Evolutionary conservation across 257 asterid genomes (phyloP).

Genomic region (Solanum raphanifolium): DNA sequence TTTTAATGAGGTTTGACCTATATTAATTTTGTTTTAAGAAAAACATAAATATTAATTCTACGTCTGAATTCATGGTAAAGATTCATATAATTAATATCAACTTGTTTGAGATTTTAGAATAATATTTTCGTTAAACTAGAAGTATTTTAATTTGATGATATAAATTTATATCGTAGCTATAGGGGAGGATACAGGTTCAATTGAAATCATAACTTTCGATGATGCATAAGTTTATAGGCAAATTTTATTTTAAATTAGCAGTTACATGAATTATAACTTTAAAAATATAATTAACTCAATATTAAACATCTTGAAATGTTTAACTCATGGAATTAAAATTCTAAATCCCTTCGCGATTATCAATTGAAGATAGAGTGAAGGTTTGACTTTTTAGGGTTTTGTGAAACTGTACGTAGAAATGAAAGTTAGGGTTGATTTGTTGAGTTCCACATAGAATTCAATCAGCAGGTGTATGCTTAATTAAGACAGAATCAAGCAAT

Average conservation of each 20-base stretch:
- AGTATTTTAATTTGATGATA: not conserved
- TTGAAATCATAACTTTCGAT: not conserved
- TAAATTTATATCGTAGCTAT: not conserved
- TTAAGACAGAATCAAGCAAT: not conserved
- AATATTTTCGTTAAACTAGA: not conserved
- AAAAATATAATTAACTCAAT: not conserved
- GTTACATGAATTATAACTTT: not conserved
- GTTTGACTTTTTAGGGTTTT: not conserved
- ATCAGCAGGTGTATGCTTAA: not conserved
- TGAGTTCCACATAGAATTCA: not conserved
- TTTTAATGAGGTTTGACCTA: not conserved
- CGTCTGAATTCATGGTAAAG: not conserved
- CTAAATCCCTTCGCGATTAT: not conserved
- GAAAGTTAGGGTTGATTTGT: not conserved
- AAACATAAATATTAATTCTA: not conserved
- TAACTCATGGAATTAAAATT: not conserved
- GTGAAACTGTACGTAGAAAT: conserved; percentile 16
- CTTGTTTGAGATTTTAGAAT: not conserved
- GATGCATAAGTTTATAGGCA: not conserved
- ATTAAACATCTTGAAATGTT: too few species aligned
- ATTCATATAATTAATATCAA: not conserved
- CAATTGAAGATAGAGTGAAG: not conserved
- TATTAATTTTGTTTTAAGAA: not conserved
- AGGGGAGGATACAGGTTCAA: not conserved
- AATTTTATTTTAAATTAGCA: too few species aligned